A percentile compares a stretch with the other conserved stretches of the same genome.
phyloP scores from a whole-genome alignment of 202 grass and related monocot species.

The Eragrostis tef region DNA sequence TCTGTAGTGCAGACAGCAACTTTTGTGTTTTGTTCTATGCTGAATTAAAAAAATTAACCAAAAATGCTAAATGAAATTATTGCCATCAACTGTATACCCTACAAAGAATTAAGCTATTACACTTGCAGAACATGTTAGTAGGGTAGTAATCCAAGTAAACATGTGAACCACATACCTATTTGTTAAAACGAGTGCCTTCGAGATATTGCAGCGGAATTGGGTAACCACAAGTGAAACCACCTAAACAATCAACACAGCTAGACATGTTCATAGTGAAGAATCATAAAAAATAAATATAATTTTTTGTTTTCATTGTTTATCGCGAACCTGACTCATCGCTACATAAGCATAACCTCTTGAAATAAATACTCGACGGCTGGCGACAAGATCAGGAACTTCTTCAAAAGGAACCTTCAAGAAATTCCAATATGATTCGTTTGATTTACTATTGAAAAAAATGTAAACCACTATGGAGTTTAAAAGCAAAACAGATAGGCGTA shows the following conservation, averaged over 20 bases:
- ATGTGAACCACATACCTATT: slow-evolving; percentile 61
- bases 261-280: slow-evolving; percentile 36
- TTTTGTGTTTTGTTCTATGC: not conserved
- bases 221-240: slow-evolving; percentile 93
- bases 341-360: slow-evolving; percentile 96
- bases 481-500: not conserved
- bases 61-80: slow-evolving; percentile 24
- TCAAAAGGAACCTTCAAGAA: slow-evolving; percentile 85
- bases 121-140: slow-evolving; percentile 15
- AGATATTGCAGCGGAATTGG: slow-evolving; percentile 91
- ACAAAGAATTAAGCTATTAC: slow-evolving; percentile 10
- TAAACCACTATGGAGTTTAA: not conserved
- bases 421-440: slow-evolving; percentile 33
- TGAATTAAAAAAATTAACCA: not conserved
- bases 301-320: slow-evolving; percentile 20
- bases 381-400: slow-evolving; percentile 92
- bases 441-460: slow-evolving; percentile 20
- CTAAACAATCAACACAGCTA: slow-evolving; percentile 52
- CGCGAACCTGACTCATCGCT: slow-evolving; percentile 83
- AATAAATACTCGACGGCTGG: slow-evolving; percentile 71
- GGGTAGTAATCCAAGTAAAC: slow-evolving; percentile 20
- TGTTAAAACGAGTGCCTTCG: slow-evolving; percentile 89
- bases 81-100: not conserved
- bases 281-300: not conserved
- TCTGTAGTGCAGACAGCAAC: not conserved